These are phyloP conservation scores for Microascus cirrosus DNA, from an alignment of 2,329 filamentous ascomycete genomes.

Conservation along the genomic window DNA sequence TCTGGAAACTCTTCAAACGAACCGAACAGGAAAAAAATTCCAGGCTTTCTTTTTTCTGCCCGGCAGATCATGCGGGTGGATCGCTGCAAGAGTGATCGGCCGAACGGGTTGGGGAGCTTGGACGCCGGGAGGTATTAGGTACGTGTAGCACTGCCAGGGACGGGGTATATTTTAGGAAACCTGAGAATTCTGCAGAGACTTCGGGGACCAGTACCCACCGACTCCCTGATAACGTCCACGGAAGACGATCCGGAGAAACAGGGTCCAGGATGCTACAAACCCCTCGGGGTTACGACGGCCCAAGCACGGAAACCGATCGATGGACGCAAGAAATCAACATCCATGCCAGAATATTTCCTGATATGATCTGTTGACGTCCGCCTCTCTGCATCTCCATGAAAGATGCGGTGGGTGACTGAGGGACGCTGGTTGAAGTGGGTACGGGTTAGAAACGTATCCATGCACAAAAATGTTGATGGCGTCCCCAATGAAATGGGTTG, in stretches of 20 bases:
- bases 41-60: neutral
- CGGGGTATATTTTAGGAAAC: neutral
- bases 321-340: neutral
- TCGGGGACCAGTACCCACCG: neutral
- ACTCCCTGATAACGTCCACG: neutral
- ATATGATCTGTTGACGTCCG: neutral
- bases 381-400: neutral
- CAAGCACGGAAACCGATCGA: conserved; percentile 4
- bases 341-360: neutral
- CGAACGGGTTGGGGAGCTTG: neutral
- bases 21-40: no score
- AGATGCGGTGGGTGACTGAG: neutral
- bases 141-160: neutral
- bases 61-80: neutral
- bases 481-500: conserved; percentile 6
- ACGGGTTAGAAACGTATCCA: neutral
- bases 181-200: neutral
- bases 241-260: neutral
- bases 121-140: neutral
- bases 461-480: conserved; percentile 5
- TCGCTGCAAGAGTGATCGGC: neutral
- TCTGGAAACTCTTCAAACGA: no score
- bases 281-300: neutral
- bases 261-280: neutral
- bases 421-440: neutral